Base-by-base conservation (phyloP, 1,284 basidiomycete species). In the Sanguinoderma infundibulare region DNA sequence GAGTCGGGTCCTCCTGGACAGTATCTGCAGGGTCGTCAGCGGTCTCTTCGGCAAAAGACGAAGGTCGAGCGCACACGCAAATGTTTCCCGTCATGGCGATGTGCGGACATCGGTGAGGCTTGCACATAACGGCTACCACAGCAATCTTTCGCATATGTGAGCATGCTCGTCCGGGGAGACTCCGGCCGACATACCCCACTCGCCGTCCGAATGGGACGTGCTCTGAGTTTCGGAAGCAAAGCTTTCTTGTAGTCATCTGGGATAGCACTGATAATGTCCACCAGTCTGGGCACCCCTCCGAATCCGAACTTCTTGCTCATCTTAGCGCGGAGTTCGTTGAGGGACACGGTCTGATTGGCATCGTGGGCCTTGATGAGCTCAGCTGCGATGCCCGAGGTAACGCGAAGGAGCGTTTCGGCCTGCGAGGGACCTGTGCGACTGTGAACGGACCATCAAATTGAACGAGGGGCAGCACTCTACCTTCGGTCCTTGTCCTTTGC, bases 1-100 rank as follows among this genome's bases (percentile, higher is more conserved):
- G 97, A 98, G 76, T 99, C 98, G 5, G 98, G 98, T 9, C 98
- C 98, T 57, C 98, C 98, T 14, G 98, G 98, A 73, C 98, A 99
- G 77, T 99, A 99, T n/a, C 94, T 95, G 63, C 8, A 46, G 34
- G 26, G 35, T 28, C 10, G 35, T 62, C 22, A 49, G 59, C 49
- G 32, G 40, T 44, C 28, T 15, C 24, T 34, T 42, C 32, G 28
- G 26, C 15, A 52, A n/a, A 15, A 34, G 20, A 30, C 10, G 36
- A 15, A 62, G 53, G 24, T 8, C 78, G 89, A 24, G 51, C 60
- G 68, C 72, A 95, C 89, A 99, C 97, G 78, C 98, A 99, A 55
- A 99, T 98, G 73, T 99, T 98, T n/a, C 98, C 98, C 0, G 98
- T 99, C 92, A 99, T 97, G 6, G 98, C 98, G 62, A 99, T 99